These are phyloP conservation scores for Alnus glutinosa DNA, from an alignment of 306 rosid species.

Conservation along the genomic window DNA sequence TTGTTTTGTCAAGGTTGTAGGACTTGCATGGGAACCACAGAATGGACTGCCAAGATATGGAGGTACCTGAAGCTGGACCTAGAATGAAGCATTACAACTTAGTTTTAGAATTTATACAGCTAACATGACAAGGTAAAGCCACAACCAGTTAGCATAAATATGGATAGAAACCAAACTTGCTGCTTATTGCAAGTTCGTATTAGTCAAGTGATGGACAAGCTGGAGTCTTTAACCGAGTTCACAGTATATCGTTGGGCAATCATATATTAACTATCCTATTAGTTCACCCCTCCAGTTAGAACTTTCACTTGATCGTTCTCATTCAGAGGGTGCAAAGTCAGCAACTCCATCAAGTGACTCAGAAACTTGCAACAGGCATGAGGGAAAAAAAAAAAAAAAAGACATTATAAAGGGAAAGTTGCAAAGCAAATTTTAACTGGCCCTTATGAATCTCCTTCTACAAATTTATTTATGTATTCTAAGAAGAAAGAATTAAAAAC, in stretches of 20 bases:
- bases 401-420: not conserved
- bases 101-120: not conserved
- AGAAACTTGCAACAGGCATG: not conserved
- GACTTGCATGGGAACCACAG: conserved; percentile 36
- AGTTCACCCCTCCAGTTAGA: not conserved
- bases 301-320: not conserved
- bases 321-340: not conserved
- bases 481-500: conserved; percentile 36
- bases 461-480: not conserved
- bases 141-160: not conserved
- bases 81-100: conserved; percentile 28
- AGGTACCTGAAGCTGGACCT: conserved; percentile 55
- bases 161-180: not conserved
- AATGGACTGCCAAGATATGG: conserved; percentile 41
- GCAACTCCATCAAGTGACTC: not conserved
- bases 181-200: not conserved
- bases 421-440: not conserved
- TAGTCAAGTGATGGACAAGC: not conserved
- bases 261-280: not conserved
- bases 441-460: not conserved
- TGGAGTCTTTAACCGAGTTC: not conserved
- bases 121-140: not conserved
- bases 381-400: not conserved
- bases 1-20: conserved; percentile 37
- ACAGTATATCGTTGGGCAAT: not conserved